These are phyloP conservation scores for Vanrija sp. DNA, from an alignment of 1,284 basidiomycete genomes.

Conservation along the genomic window DNA sequence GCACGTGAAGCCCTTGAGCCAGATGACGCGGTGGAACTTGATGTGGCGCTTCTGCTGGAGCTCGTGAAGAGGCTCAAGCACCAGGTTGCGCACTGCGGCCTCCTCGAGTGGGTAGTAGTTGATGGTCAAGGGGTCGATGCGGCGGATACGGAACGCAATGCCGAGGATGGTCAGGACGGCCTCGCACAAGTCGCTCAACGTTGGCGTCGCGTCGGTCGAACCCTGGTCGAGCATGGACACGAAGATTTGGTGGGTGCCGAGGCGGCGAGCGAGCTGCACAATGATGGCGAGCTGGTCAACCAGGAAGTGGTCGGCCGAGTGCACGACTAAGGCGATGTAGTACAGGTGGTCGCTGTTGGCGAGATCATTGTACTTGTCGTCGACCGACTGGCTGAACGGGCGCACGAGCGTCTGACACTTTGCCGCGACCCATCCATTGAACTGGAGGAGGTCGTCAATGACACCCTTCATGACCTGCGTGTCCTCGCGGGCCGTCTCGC, in stretches of 20 bases:
- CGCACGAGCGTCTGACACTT: slow-evolving; percentile 83
- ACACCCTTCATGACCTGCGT: slow-evolving; percentile 78
- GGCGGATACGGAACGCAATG: slow-evolving; percentile 81
- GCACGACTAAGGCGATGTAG: slow-evolving; percentile 86
- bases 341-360: slow-evolving; percentile 76
- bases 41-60: slow-evolving; percentile 69
- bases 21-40: slow-evolving; percentile 81
- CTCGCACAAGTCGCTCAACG: slow-evolving; percentile 84
- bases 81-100: slow-evolving; percentile 84
- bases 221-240: slow-evolving; percentile 95
- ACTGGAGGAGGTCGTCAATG: slow-evolving; percentile 81
- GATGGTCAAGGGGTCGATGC: slow-evolving; percentile 80
- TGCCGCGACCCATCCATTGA: slow-evolving; percentile 99
- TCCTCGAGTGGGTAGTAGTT: slow-evolving; percentile 94
- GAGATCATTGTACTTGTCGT: slow-evolving; percentile 82
- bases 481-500: slow-evolving; percentile 79
- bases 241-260: slow-evolving; percentile 82
- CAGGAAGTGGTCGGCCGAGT: slow-evolving; percentile 94
- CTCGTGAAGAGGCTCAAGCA: slow-evolving; percentile 82
- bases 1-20: slow-evolving; percentile 96
- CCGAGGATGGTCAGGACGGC: slow-evolving; percentile 84
- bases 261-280: slow-evolving; percentile 81
- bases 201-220: slow-evolving; percentile 86
- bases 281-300: slow-evolving; percentile 94
- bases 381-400: slow-evolving; percentile 79